Percentiles rank a stretch among this genome's conserved stretches.
These are phyloP conservation scores for Cladophialophora immunda DNA, from an alignment of 2,329 filamentous ascomycete species.

Conservation along the genomic window DNA sequence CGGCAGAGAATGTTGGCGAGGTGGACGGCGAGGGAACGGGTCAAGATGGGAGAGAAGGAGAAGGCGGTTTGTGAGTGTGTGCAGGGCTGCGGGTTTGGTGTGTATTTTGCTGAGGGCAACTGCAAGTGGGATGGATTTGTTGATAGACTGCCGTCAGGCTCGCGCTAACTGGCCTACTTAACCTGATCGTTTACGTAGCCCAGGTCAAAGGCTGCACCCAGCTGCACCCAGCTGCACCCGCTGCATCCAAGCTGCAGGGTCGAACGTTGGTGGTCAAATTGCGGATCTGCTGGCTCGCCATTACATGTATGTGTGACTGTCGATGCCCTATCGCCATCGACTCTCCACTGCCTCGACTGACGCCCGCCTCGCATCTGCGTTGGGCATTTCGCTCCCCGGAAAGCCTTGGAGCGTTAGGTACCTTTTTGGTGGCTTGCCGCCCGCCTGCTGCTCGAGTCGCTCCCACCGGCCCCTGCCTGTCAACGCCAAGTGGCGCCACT, in stretches of 20 bases:
- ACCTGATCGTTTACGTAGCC: slow-evolving; percentile 7
- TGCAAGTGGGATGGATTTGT: slow-evolving; percentile 30
- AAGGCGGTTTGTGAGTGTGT: slow-evolving; percentile 23
- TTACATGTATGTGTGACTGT: neutral
- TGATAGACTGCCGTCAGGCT: slow-evolving; percentile 24
- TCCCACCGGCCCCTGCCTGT: neutral
- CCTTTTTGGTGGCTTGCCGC: slow-evolving; percentile 2
- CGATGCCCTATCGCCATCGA: neutral
- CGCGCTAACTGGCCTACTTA: slow-evolving; percentile 17
- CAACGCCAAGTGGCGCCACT: slow-evolving; percentile 1
- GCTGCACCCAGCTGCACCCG: neutral
- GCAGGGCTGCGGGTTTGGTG: slow-evolving; percentile 25
- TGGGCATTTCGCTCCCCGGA: slow-evolving; percentile 1
- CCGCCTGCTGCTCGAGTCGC: neutral
- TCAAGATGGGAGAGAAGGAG: slow-evolving; percentile 11
- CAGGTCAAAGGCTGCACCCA: slow-evolving; percentile 1
- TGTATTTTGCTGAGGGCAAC: slow-evolving; percentile 27
- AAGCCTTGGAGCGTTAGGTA: neutral
- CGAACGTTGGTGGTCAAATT: slow-evolving; percentile 3
- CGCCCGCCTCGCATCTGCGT: slow-evolving; percentile 5
- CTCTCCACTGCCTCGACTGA: neutral
- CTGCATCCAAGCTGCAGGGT: neutral
- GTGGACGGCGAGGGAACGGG: slow-evolving; percentile 13
- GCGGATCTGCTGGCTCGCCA: slow-evolving; percentile 3
- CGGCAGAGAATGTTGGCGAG: neutral